Evolutionary conservation across 805 yeast genomes (phyloP), one percentile per base, ranked within the genome.

Genomic region (Yarrowia sp.): DNA sequence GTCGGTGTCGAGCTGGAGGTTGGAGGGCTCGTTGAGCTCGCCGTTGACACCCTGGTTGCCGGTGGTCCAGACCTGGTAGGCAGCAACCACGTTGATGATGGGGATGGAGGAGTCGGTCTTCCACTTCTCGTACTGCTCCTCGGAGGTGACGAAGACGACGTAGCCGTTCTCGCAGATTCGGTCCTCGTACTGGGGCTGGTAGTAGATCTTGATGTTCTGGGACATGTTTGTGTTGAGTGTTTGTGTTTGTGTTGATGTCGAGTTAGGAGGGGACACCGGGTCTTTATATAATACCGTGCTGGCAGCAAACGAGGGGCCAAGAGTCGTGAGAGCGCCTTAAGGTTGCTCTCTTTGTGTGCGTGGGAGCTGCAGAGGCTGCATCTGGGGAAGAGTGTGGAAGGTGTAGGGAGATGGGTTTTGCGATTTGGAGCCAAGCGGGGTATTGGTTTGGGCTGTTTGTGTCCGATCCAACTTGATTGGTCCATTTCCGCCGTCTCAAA

Each of bases 181-280:
- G 61, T 55, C 61, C 29, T 55, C 61, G 61, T 55, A 55, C 47
- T 55, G 61, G 35, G 61, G 61, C 47, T 55, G 47, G 61, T 55
- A 55, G 61, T 27, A 55, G 21, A 55, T 51, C 58, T 51, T 51
- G 42, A 33, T n/a, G 42, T 51, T 51, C 42, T 51, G 58, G 21
- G 58, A 51, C 58, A 51, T 49, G 25, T 16, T 47, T 47, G 56
- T 33, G 39, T 32, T n/a, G n/a, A n/a, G 25, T 19, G 19, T 18
- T 25, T 27, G 35, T 27, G 16, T 29, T 18, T 27, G 10, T 29
- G 14, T n/a, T 51, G 58, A 24, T 21, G 31, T 10, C 3, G 24
- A 24, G 4, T n/a, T 16, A 9, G 6, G 18, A 6, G 58, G 58
- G 58, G 58, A 35, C 4, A 13, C n/a, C n/a, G 2, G 21, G 32